Evolutionary conservation across 257 asterid genomes (phyloP).

Genomic region (Haberlea rhodopensis): DNA sequence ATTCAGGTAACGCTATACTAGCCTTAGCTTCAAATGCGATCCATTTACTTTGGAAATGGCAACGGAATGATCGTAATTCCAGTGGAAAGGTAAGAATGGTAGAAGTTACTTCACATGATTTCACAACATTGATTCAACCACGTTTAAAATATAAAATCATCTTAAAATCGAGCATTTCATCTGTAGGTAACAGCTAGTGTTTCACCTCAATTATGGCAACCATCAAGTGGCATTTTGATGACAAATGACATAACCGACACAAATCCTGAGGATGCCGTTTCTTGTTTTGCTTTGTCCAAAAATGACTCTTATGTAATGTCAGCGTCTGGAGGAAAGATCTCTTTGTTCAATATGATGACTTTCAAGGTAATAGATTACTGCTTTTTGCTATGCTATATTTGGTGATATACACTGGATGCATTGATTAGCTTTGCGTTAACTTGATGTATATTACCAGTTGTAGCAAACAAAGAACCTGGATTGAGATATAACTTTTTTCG

Average conservation of each 20-base stretch:
- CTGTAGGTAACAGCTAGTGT: constrained; percentile 53
- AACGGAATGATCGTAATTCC: constrained; percentile 75
- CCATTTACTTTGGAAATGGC: constrained; percentile 98
- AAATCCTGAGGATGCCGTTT: constrained; percentile 54
- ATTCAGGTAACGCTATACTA: constrained; percentile 73
- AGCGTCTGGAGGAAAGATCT: constrained; percentile 66
- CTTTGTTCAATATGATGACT: constrained; percentile 73
- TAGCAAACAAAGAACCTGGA: neutral
- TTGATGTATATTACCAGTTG: neutral
- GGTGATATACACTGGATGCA: neutral
- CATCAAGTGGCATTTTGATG: constrained; percentile 64
- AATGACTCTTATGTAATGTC: constrained; percentile 74
- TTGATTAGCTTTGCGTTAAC: too few relatives aligned
- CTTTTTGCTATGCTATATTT: neutral
- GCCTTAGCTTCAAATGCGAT: constrained; percentile 91
- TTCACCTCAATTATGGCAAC: constrained; percentile 69
- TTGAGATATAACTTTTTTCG: too few relatives aligned
- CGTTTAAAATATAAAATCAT: constrained; percentile 3
- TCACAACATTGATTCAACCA: neutral
- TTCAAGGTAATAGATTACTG: constrained; percentile 47
- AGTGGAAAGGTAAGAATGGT: constrained; percentile 64
- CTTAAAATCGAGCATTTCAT: constrained; percentile 16
- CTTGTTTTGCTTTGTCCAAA: constrained; percentile 70
- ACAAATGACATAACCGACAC: constrained; percentile 51
- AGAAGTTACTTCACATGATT: too few relatives aligned